Evolutionary conservation across 495 filamentous ascomycete genomes (phyloP), one percentile per base, ranked within the genome.

Genomic region (Talaromyces proteolyticus): DNA sequence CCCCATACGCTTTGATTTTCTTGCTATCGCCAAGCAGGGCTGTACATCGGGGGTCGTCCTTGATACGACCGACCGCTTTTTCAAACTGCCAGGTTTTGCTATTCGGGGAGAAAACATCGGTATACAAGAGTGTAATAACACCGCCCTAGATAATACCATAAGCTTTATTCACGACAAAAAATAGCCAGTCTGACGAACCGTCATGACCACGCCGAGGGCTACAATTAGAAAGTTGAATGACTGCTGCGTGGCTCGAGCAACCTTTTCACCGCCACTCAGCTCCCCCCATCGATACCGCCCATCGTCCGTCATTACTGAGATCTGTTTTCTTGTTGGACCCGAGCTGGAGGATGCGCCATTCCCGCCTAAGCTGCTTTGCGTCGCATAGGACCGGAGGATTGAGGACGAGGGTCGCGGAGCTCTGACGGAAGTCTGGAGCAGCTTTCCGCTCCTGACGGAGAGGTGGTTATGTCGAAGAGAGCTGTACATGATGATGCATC

Each of bases 31-130:
- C 93, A 11, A 98, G 77, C n/a, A 96, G 60, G 50, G 81, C 78
- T 22, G 78, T 73, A 58, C 86, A 92, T 39, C 78, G 68, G 12
- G 78, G 59, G 59, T 95, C 87, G 29, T 75, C 70, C 62, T 83
- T 86, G 59, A 98, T 82, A 39, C 84, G 82, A 54, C 88, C 78
- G 25, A 94, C 86, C 1, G 89, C 88, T 39, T 85, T 84, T 66
- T 94, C 95, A 71, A 94, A 98, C 65, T 94, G 86, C 57, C 80
- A 81, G 21, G 85, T 89, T 63, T 86, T 85, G 66, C 88, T 91
- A 62, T 92, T 85, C 2, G 87, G 81, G 11, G 88, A 86, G 63
- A 97, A 85, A 17, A 97, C 87, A 43, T 98, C 93, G 8, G 77
- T 74, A 62, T 88, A 97, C 24, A 98, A 77, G 29, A 95, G 68